Evolutionary conservation across 2,329 filamentous ascomycete genomes (phyloP).

Genomic region (Ophiostoma ips): DNA sequence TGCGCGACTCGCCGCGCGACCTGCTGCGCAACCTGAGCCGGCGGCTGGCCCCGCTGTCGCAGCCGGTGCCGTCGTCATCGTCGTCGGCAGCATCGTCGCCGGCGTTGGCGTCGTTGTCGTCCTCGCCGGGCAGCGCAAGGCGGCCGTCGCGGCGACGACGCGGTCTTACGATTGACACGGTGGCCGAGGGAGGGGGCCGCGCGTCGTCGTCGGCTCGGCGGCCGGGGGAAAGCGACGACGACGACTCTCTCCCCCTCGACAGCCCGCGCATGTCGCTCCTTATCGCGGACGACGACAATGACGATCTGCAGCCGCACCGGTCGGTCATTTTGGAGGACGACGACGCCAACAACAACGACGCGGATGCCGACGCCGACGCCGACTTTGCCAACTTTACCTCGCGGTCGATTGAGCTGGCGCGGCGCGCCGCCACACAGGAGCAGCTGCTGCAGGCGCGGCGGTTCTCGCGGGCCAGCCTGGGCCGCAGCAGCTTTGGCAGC

Average conservation of each 20-base stretch:
- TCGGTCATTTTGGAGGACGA: conserved; percentile 39
- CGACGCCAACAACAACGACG: conserved; percentile 34
- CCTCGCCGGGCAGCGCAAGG: background rate
- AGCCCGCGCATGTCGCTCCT: conserved; percentile 42
- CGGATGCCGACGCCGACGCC: conserved; percentile 20
- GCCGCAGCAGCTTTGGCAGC: conserved; percentile 39
- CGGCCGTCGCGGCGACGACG: conserved; percentile 1
- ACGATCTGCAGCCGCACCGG: conserved; percentile 37
- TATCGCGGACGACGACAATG: conserved; percentile 33
- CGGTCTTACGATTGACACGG: conserved; percentile 3
- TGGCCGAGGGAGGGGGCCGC: background rate
- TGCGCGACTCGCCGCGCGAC: conserved; percentile 41
- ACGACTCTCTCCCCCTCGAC: conserved; percentile 35
- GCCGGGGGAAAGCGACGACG: conserved; percentile 34
- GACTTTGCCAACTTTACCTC: conserved; percentile 37
- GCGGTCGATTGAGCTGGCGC: conserved; percentile 45
- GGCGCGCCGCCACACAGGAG: conserved; percentile 34
- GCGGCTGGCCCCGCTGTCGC: conserved; percentile 35
- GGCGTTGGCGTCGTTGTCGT: background rate
- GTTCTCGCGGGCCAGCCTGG: conserved; percentile 38
- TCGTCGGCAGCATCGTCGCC: conserved; percentile 15
- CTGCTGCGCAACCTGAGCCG: conserved; percentile 40
- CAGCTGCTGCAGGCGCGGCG: conserved; percentile 24
- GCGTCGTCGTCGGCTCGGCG: too few relatives aligned
- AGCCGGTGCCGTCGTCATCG: conserved; percentile 33